Conservation (phyloP, 176 grass and related monocot genomes). For the Oryza nivara region DNA sequence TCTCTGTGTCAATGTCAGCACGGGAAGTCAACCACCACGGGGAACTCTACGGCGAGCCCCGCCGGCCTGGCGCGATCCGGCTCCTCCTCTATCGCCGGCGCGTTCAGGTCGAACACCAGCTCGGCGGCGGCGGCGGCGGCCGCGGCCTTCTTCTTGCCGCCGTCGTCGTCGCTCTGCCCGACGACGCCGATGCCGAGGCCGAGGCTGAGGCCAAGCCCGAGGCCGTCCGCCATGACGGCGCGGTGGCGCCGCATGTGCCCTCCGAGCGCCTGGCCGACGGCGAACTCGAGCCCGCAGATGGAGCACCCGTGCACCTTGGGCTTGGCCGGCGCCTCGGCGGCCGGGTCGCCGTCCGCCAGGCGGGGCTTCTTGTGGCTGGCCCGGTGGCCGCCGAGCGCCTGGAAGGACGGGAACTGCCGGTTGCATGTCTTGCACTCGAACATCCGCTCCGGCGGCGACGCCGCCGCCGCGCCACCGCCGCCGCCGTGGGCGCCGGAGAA, state of each 20-base stretch:
- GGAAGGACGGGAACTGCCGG: slow-evolving; percentile 83
- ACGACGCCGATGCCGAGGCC: slow-evolving; percentile 20
- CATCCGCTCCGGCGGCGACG: slow-evolving; percentile 46
- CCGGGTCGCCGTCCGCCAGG: slow-evolving; percentile 18
- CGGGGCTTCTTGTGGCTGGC: slow-evolving; percentile 94
- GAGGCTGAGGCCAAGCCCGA: slow-evolving; percentile 28
- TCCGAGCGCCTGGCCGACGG: slow-evolving; percentile 91
- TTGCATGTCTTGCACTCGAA: slow-evolving; percentile 98
- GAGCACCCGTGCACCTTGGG: slow-evolving; percentile 88
- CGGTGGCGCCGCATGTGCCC: slow-evolving; percentile 97
- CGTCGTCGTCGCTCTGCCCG: slow-evolving; percentile 10
- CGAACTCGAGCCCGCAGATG: slow-evolving; percentile 92
- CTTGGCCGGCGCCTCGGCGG: slow-evolving; percentile 43
- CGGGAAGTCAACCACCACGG: slow-evolving; percentile 47
- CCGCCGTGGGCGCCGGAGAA: slow-evolving; percentile 41
- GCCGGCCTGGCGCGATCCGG: slow-evolving; percentile 33
- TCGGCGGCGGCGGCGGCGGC: not conserved
- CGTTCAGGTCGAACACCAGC: slow-evolving; percentile 62
- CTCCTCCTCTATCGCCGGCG: slow-evolving; percentile 61
- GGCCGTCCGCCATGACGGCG: slow-evolving; percentile 23
- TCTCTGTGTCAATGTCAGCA: not conserved
- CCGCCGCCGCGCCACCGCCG: not conserved
- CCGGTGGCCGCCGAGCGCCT: slow-evolving; percentile 92
- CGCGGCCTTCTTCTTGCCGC: not conserved
- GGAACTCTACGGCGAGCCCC: slow-evolving; percentile 33